Conservation (phyloP, 2,329 filamentous ascomycete genomes). For the Pseudogymnoascus sp. region DNA sequence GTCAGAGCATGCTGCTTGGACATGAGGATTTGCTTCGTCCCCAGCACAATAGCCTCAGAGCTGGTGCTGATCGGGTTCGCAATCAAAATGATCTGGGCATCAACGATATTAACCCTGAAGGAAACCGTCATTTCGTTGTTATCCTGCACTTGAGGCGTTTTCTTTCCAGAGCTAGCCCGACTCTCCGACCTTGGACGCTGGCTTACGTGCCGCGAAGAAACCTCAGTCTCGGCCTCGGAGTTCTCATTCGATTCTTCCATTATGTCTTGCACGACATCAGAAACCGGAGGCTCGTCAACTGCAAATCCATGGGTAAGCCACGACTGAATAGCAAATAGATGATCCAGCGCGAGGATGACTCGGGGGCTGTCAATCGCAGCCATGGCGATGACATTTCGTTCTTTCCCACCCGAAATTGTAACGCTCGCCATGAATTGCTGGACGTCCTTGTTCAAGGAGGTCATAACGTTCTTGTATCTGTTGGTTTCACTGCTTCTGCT, state of each 20-base stretch:
- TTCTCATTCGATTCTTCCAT: conserved; percentile 50
- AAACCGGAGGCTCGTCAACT: conserved; percentile 50
- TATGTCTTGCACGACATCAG: conserved; percentile 41
- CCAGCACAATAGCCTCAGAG: conserved; percentile 92
- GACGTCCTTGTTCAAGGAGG: conserved; percentile 85
- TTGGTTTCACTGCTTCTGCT: conserved; percentile 84
- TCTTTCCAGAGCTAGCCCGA: not conserved
- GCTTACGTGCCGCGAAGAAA: conserved; percentile 9
- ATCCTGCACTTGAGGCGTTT: not conserved
- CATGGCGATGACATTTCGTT: conserved; percentile 79
- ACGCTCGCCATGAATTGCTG: conserved; percentile 98
- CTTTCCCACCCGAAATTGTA: conserved; percentile 78
- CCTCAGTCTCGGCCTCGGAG: conserved; percentile 51
- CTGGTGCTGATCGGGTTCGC: conserved; percentile 85
- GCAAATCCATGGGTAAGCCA: conserved; percentile 71
- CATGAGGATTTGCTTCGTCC: conserved; percentile 85
- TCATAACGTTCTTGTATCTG: conserved; percentile 98
- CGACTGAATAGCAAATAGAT: conserved; percentile 80
- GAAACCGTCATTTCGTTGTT: conserved; percentile 58
- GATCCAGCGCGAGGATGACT: conserved; percentile 92
- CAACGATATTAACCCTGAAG: conserved; percentile 88
- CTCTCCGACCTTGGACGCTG: not conserved
- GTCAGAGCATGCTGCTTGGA: conserved; percentile 92
- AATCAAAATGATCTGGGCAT: conserved; percentile 93
- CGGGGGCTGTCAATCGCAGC: conserved; percentile 91